phyloP scores from a whole-genome alignment of 176 grass and related monocot genomes.

The Phoenix dactylifera region DNA sequence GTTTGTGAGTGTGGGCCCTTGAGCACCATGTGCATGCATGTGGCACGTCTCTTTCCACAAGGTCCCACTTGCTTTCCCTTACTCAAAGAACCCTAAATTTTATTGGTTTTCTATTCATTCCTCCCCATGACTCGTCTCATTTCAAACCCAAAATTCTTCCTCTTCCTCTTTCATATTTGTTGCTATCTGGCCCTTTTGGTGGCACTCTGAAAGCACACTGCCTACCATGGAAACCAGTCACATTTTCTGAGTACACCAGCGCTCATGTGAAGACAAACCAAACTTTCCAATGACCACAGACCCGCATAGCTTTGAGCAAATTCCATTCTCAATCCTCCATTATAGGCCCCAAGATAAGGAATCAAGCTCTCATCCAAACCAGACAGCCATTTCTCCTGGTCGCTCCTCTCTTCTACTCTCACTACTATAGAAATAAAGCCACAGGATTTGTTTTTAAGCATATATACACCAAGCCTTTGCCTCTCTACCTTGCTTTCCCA shows the following conservation, averaged over 20 bases:
- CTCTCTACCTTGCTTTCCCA: background rate
- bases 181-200: too few relatives aligned
- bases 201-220: too few relatives aligned
- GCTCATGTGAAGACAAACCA: too few relatives aligned
- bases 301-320: too few relatives aligned
- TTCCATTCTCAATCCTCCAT: too few relatives aligned
- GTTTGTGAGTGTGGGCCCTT: background rate
- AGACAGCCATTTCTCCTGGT: too few relatives aligned
- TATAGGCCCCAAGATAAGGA: too few relatives aligned
- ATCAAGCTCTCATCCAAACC: too few relatives aligned
- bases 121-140: background rate
- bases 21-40: constrained; percentile 14
- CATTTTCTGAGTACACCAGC: too few relatives aligned
- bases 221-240: too few relatives aligned
- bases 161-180: too few relatives aligned
- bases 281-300: too few relatives aligned
- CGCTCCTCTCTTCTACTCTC: background rate
- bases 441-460: background rate
- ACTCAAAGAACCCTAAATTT: background rate
- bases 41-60: background rate
- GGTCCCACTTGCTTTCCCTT: background rate
- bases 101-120: background rate
- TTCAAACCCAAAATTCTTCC: background rate
- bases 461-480: background rate
- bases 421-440: background rate